These are phyloP conservation scores for Thalassiosira livingstoniorum DNA, from an alignment of 352 stramenopile species.

Conservation along the genomic window DNA sequence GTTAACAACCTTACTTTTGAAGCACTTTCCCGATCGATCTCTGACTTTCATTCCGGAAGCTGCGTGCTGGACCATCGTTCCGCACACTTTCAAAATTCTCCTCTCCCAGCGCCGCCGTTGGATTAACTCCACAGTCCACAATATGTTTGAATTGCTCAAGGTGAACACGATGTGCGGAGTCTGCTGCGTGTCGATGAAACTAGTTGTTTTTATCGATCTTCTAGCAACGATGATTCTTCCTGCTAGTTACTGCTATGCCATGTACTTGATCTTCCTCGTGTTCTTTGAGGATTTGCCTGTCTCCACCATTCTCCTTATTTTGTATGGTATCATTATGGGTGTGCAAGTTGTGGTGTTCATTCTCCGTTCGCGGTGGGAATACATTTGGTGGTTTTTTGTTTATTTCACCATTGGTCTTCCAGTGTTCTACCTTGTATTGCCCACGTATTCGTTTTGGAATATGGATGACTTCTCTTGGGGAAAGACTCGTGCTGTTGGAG, in stretches of 20 bases:
- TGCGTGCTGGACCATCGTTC: constrained; percentile 75
- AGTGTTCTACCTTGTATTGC: constrained; percentile 64
- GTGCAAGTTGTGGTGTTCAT: constrained; percentile 64
- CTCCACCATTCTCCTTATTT: constrained; percentile 48
- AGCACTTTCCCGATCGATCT: constrained; percentile 65
- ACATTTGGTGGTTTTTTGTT: constrained; percentile 63
- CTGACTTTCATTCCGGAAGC: constrained; percentile 73
- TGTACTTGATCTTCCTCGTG: constrained; percentile 55
- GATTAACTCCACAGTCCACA: constrained; percentile 70
- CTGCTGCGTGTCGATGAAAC: constrained; percentile 66
- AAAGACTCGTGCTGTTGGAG: constrained; percentile 53
- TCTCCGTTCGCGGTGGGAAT: constrained; percentile 57
- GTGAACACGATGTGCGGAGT: constrained; percentile 70
- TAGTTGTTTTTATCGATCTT: constrained; percentile 57
- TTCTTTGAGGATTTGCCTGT: constrained; percentile 48
- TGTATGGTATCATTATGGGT: constrained; percentile 63
- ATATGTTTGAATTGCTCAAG: constrained; percentile 67
- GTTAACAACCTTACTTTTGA: constrained; percentile 76
- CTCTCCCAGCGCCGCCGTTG: constrained; percentile 71
- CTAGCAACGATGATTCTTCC: constrained; percentile 67
- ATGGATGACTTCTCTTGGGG: constrained; percentile 73
- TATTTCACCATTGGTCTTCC: constrained; percentile 64
- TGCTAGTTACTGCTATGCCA: constrained; percentile 51
- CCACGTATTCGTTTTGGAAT: constrained; percentile 62
- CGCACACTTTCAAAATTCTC: constrained; percentile 70